Evolutionary conservation across 495 filamentous ascomycete genomes (phyloP), one percentile per base, ranked within the genome.

Genomic region (Ramalina peruviana): DNA sequence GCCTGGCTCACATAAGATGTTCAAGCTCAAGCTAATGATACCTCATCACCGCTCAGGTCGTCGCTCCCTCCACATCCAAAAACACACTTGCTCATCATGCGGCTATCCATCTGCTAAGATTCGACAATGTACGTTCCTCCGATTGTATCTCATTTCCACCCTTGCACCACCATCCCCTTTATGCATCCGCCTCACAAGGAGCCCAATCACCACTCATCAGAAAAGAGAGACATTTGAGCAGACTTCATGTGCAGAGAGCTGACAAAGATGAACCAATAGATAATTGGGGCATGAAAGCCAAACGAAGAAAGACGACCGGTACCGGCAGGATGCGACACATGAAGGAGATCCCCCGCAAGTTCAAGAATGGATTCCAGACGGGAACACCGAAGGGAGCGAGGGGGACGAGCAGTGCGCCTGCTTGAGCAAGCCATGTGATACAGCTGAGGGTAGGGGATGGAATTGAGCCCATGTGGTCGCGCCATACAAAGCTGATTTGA

Each of bases 281-380:
- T 79, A 94, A 98, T 82, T 98, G 92, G 92, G 79, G 84, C 72
- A 88, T 95, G 81, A 98, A 98, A 80, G 93, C 89, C 61, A 97
- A 94, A 85, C 75, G 92, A 71, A 88, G 92, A 84, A 97, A 95
- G 90, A 95, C 89, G 63, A 92, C 86, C 62, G 92, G 92, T 59
- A 86, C 86, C 65, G 92, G 92, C 69, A 81, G 92, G 62, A 88
- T 88, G 83, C 75, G 86, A 53, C 83, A 88, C 74, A 79, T 97
- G 67, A 90, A 89, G 75, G 79, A 75, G 59, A 80, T 97, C 63
- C 74, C 90, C 61, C 82, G 90, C 65, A 79, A 77, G 67, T 94
- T 94, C 78, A 85, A 81, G 73, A 97, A 98, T 74, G 88, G 88
- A 57, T 98, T 98, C 82, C 88, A 84, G 74, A 81, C 74, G 51